Evolutionary conservation across 2,329 filamentous ascomycete genomes (phyloP), one percentile per base, ranked within the genome.

Genomic region (Cordyceps cicadae): DNA sequence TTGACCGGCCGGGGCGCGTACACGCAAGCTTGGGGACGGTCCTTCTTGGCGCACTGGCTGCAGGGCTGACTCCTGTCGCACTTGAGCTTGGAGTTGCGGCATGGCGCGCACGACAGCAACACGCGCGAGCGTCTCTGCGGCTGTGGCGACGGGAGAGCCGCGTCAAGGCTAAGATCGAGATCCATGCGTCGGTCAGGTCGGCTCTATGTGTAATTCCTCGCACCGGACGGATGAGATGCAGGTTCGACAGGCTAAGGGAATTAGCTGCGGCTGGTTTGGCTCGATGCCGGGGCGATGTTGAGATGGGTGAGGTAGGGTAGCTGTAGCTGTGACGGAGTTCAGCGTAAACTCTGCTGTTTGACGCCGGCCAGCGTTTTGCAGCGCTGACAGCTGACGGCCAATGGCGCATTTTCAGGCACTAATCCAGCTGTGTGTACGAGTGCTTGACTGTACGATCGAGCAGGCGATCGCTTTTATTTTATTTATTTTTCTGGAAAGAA

Each of bases 51-150:
- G 66, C 81, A 84, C 69, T 83, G 79, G 12, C 72, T 68, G 69
- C 81, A 85, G 54, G 81, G 81, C 49, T 75, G 68, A 6, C 70
- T 69, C 54, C 82, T 78, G 67, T 85, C 80, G 68, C 81, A 85
- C 65, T 83, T 84, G 32, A 82, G 76, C 71, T 84, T 84, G 45
- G 80, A 82, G 59, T 66, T 62, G 54, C 81, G 79, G 64, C 81
- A 84, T 2, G 79, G 75, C 8, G 71, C 77, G 63, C 81, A 84
- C 3, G 79, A 82, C 24, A 83, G 76, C 3, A 82, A 72, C 24
- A 82, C 71, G 39, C 81, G 75, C 21, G 73, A 75, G 29, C 81
- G 77, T 67, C 81, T 82, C 48, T 71, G 68, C 34, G 24, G 41
- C 63, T 50, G 53, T 19, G 63, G 57, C 29, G 61, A 24, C 14